Conservation (phyloP, 2,329 filamentous ascomycete genomes). For the Cytospora schulzeri region DNA sequence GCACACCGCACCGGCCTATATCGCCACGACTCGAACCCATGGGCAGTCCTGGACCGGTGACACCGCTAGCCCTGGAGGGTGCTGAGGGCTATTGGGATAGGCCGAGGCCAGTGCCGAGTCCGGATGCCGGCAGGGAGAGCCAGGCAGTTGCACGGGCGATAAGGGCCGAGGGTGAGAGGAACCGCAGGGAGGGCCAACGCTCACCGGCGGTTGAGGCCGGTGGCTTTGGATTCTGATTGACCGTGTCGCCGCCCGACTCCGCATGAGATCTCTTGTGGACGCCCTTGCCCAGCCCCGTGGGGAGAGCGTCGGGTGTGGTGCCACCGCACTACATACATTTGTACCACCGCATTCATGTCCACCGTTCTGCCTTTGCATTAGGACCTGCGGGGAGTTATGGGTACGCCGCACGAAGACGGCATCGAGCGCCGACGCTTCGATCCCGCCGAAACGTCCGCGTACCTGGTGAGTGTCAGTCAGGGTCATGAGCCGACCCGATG, state of each 20-base stretch:
- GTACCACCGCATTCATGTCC: background rate
- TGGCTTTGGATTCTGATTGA: constrained; percentile 35
- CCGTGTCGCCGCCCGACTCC: background rate
- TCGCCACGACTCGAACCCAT: constrained; percentile 55
- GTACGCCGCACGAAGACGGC: background rate
- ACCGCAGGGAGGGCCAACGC: constrained; percentile 36
- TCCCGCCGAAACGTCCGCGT: background rate
- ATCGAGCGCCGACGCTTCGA: background rate
- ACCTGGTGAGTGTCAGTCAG: background rate
- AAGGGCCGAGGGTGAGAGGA: constrained; percentile 38
- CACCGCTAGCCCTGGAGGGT: constrained; percentile 60
- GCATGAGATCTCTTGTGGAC: background rate
- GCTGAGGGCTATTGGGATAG: constrained; percentile 39
- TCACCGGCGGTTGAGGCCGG: constrained; percentile 40
- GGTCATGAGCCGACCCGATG: background rate
- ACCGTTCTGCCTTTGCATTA: no score
- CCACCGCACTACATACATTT: background rate
- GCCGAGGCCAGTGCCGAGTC: constrained; percentile 27
- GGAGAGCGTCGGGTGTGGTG: background rate
- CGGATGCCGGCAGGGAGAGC: constrained; percentile 31
- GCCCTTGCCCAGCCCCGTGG: background rate
- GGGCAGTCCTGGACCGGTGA: constrained; percentile 62
- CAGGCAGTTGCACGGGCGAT: constrained; percentile 37
- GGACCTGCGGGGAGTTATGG: background rate
- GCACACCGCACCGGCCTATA: constrained; percentile 37